phyloP scores from a whole-genome alignment of 331 rosid species.

The Erythrophleum ivorense region DNA sequence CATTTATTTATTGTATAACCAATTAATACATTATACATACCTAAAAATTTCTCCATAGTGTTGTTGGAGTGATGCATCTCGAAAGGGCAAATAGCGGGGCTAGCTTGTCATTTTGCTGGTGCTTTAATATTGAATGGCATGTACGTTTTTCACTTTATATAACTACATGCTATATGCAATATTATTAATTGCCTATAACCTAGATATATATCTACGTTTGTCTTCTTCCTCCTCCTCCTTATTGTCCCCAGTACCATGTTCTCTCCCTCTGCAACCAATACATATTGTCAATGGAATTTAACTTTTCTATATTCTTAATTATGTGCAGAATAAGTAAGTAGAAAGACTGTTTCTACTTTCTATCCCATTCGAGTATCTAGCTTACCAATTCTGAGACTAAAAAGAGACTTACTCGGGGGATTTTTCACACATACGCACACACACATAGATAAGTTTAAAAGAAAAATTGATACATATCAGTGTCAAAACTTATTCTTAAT shows the following conservation, averaged over 20 bases:
- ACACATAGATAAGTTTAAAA: too few species aligned
- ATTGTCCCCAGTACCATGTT: constrained; percentile 52
- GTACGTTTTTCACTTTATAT: constrained; percentile 34
- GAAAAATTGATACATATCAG: too few species aligned
- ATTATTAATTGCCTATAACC: neutral
- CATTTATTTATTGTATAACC: neutral
- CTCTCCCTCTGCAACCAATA: constrained; percentile 37
- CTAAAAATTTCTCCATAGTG: too few species aligned
- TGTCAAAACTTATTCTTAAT: too few species aligned
- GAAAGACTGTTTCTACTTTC: constrained; percentile 34
- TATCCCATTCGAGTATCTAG: constrained; percentile 34
- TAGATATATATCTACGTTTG: constrained; percentile 30
- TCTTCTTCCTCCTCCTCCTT: constrained; percentile 38
- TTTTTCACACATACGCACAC: too few species aligned
- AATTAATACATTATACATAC: neutral
- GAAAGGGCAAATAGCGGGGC: too few species aligned
- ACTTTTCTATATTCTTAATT: constrained; percentile 46
- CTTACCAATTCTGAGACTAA: neutral
- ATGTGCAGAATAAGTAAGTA: constrained; percentile 37
- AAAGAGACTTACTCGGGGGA: constrained; percentile 12
- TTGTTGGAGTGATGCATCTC: too few species aligned
- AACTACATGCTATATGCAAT: constrained; percentile 25
- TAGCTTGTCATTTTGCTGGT: neutral
- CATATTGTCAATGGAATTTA: constrained; percentile 37
- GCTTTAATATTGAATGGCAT: neutral